Conservation (phyloP, 2,329 filamentous ascomycete species). For the Alternaria sp. region DNA sequence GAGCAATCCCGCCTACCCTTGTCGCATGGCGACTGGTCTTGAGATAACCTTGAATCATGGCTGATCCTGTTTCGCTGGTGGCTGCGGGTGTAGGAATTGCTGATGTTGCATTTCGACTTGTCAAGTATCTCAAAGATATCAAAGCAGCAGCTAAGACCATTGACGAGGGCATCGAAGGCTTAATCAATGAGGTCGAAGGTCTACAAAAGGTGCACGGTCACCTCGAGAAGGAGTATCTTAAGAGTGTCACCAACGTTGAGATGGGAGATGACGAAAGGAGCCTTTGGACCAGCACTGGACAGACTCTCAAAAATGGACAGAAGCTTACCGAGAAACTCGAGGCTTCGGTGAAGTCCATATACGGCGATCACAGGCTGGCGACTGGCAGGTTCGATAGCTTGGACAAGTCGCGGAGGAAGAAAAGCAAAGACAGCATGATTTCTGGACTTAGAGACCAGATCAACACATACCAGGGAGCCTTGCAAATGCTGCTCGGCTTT, state of each 20-base stretch:
- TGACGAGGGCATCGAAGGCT: conserved; percentile 4
- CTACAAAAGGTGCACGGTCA: conserved; percentile 4
- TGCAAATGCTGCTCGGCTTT: conserved; percentile 5
- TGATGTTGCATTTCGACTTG: conserved; percentile 7
- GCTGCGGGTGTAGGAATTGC: conserved; percentile 7
- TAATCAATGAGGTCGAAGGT: conserved; percentile 10
- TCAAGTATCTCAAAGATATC: conserved; percentile 8
- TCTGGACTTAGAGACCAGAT: conserved; percentile 9
- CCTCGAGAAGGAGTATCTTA: conserved; percentile 7
- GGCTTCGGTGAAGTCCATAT: conserved; percentile 5
- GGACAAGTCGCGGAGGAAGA: background rate
- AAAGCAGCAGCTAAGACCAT: conserved; percentile 6
- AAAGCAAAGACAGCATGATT: conserved; percentile 6
- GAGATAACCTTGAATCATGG: conserved; percentile 2
- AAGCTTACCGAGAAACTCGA: conserved; percentile 6
- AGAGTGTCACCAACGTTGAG: background rate
- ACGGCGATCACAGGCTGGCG: background rate
- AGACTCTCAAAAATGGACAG: conserved; percentile 7
- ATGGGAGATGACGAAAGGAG: conserved; percentile 4
- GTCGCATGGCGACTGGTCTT: background rate
- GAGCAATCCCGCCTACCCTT: background rate
- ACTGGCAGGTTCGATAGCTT: conserved; percentile 1
- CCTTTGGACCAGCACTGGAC: conserved; percentile 3
- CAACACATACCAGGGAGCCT: conserved; percentile 5
- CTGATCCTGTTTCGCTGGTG: conserved; percentile 6